phyloP scores from a whole-genome alignment of 345 rosid genomes.

The Citrus glauca region DNA sequence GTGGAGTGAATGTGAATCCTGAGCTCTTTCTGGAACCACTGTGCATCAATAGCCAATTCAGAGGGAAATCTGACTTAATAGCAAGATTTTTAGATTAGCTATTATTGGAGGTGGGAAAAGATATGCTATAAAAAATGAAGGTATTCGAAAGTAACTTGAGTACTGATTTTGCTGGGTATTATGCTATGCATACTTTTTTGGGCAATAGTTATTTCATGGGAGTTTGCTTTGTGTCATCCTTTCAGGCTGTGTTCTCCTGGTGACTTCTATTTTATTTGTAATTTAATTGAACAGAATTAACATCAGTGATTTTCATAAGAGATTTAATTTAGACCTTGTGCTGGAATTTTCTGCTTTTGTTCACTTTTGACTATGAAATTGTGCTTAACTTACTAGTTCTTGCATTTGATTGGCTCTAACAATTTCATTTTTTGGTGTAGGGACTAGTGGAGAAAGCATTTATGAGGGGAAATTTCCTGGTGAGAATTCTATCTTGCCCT shows the following conservation, averaged over 20 bases:
- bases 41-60: not conserved
- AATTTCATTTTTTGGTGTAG: constrained; percentile 35
- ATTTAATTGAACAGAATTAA: not conserved
- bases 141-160: not conserved
- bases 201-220: not conserved
- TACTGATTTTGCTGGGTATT: not conserved
- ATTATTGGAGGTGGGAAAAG: not conserved
- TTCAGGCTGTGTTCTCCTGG: not conserved
- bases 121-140: not conserved
- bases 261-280: not conserved
- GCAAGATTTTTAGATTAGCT: not conserved
- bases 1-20: not conserved
- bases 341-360: not conserved
- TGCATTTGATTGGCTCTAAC: not conserved
- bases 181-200: not conserved
- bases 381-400: not conserved
- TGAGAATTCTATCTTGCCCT: constrained; percentile 24
- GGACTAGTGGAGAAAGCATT: constrained; percentile 91
- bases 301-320: not conserved
- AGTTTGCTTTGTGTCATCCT: not conserved
- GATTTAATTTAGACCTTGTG: not conserved
- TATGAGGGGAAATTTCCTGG: constrained; percentile 88
- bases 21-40: not conserved
- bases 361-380: not conserved
- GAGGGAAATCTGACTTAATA: not conserved